Percentiles rank a stretch among this genome's conserved stretches.
phyloP scores from a whole-genome alignment of 2,329 filamentous ascomycete species.

The Gyromitra esculenta region DNA sequence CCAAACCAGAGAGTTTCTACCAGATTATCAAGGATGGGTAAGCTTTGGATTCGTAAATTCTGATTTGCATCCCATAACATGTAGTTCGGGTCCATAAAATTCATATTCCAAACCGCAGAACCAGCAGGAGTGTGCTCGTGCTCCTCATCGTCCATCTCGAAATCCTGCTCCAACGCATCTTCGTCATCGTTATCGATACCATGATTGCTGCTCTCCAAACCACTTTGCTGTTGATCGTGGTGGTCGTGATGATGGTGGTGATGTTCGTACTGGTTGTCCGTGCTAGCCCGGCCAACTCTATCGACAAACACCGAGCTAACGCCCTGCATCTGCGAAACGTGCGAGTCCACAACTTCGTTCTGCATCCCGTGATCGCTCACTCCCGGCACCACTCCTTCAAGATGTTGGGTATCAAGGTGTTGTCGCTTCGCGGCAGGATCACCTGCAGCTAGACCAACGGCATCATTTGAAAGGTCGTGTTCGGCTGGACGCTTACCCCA shows the following conservation, averaged over 20 bases:
- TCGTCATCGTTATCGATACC: constrained; percentile 52
- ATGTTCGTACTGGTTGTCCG: constrained; percentile 40
- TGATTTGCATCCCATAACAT: constrained; percentile 60
- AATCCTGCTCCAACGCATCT: constrained; percentile 48
- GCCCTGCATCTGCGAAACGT: constrained; percentile 41
- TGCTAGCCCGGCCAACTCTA: constrained; percentile 15
- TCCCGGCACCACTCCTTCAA: constrained; percentile 12
- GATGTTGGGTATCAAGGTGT: constrained; percentile 48
- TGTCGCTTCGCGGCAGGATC: constrained; percentile 47
- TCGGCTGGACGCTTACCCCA: constrained; percentile 55
- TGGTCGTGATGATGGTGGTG: constrained; percentile 40
- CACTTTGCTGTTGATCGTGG: constrained; percentile 44
- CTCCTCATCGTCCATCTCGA: constrained; percentile 53
- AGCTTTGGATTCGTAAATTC: constrained; percentile 68
- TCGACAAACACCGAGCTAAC: constrained; percentile 23
- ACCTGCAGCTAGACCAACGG: constrained; percentile 22
- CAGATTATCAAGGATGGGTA: constrained; percentile 71
- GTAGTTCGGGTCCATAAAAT: constrained; percentile 49
- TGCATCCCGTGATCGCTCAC: constrained; percentile 37
- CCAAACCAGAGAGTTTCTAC: constrained; percentile 60
- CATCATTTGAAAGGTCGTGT: constrained; percentile 23
- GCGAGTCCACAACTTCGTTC: constrained; percentile 37
- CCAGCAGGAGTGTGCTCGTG: constrained; percentile 48
- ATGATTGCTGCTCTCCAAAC: constrained; percentile 50
- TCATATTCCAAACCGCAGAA: constrained; percentile 40